Evolutionary conservation across 805 yeast genomes (phyloP).

Genomic region (Wickerhamomyces bovis): DNA sequence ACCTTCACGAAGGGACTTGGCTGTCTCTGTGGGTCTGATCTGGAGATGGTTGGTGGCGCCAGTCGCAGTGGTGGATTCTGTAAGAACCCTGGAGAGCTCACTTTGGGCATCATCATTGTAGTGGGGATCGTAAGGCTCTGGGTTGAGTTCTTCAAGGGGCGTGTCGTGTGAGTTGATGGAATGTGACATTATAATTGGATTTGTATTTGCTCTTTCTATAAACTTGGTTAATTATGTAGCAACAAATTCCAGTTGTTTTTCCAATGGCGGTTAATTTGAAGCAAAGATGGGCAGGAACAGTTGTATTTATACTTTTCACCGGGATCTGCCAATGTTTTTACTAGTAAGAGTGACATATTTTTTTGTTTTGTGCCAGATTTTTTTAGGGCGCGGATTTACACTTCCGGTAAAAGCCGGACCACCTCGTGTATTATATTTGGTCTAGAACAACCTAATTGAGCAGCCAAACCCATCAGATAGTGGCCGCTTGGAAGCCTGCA

Average conservation of each 20-base stretch:
- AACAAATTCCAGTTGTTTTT: too few relatives aligned
- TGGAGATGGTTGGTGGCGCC: conserved; percentile 6
- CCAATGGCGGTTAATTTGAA: background rate
- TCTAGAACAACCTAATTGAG: background rate
- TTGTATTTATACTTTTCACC: background rate
- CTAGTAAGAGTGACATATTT: background rate
- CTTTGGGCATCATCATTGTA: conserved; percentile 41
- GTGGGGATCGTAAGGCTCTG: conserved; percentile 36
- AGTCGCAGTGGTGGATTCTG: conserved; percentile 18
- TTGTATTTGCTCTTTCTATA: background rate
- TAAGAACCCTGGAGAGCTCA: conserved; percentile 28
- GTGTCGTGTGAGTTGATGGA: conserved; percentile 18
- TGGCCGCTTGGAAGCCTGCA: conserved; percentile 1
- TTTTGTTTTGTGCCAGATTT: background rate
- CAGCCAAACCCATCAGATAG: too few relatives aligned
- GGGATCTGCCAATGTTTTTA: background rate
- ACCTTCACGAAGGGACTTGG: conserved; percentile 54
- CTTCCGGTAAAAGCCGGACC: background rate
- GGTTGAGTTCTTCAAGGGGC: conserved; percentile 12
- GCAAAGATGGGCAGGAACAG: background rate
- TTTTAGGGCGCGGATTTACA: background rate
- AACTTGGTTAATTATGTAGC: too few relatives aligned
- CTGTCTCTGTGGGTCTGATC: conserved; percentile 62
- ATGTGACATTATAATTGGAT: background rate
- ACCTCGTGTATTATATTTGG: background rate